Percentiles rank a stretch among this genome's conserved stretches.
Conservation (phyloP, 164 flowering plant genomes). For the Stephania japonica region DNA sequence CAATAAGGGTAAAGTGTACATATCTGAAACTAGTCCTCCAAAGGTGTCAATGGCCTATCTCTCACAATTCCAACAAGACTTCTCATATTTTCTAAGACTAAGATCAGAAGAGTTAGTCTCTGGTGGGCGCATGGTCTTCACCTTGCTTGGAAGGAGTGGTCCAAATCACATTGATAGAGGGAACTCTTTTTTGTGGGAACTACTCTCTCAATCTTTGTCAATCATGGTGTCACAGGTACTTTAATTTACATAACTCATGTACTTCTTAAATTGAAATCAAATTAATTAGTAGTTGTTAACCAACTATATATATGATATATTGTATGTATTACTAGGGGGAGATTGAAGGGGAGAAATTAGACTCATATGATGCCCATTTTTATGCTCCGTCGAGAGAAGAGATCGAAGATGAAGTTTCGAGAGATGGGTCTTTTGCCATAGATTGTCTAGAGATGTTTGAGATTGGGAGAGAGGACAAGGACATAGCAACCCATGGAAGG, state of each 20-base stretch:
- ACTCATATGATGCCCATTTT: slow-evolving; percentile 62
- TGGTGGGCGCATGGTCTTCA: slow-evolving; percentile 69
- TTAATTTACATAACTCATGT: background rate
- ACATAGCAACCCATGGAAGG: slow-evolving; percentile 36
- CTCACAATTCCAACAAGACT: slow-evolving; percentile 58
- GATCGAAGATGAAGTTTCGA: slow-evolving; percentile 43
- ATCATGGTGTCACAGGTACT: slow-evolving; percentile 46
- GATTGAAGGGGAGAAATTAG: slow-evolving; percentile 51
- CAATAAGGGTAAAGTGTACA: slow-evolving; percentile 64
- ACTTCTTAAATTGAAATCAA: background rate
- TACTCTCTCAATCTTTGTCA: slow-evolving; percentile 47
- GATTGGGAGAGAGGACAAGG: slow-evolving; percentile 24
- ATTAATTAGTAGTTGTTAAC: too few species aligned
- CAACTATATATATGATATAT: background rate
- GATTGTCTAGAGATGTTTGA: slow-evolving; percentile 51
- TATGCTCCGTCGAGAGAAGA: slow-evolving; percentile 72
- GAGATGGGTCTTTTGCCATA: slow-evolving; percentile 51
- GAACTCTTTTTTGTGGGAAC: slow-evolving; percentile 59
- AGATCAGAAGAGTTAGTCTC: slow-evolving; percentile 55
- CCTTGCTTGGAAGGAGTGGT: slow-evolving; percentile 50
- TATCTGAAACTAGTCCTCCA: slow-evolving; percentile 51
- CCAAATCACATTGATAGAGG: slow-evolving; percentile 50
- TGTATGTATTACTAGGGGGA: slow-evolving; percentile 39
- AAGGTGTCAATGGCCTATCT: slow-evolving; percentile 44
- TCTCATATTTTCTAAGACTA: slow-evolving; percentile 45